These are phyloP conservation scores for Xylaria sp. DNA, from an alignment of 2,329 filamentous ascomycete species.

Conservation along the genomic window DNA sequence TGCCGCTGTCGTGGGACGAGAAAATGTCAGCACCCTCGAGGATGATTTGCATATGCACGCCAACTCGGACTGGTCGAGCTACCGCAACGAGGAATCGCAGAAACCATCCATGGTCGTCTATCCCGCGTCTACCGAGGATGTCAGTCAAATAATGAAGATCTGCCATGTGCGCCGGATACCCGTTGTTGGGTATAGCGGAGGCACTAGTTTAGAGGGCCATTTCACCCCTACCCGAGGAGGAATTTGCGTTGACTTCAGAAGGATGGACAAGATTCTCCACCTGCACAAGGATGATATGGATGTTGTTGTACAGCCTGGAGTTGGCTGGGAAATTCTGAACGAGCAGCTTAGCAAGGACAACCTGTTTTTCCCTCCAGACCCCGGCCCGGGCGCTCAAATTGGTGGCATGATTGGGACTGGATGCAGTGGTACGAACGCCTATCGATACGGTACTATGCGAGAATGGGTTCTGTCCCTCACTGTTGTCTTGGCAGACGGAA, in stretches of 20 bases:
- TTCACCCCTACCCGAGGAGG: constrained; percentile 79
- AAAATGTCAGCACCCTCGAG: constrained; percentile 71
- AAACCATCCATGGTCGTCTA: constrained; percentile 76
- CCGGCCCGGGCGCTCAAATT: constrained; percentile 85
- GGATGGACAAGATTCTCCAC: constrained; percentile 77
- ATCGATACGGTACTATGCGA: constrained; percentile 87
- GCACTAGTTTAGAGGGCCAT: constrained; percentile 82
- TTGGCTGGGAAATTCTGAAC: constrained; percentile 84
- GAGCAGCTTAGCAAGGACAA: constrained; percentile 73
- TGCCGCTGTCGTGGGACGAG: constrained; percentile 70
- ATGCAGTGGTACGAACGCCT: constrained; percentile 80
- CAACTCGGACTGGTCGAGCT: constrained; percentile 72
- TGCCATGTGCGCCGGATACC: constrained; percentile 77
- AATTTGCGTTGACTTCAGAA: constrained; percentile 79
- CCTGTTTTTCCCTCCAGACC: constrained; percentile 87
- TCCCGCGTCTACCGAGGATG: constrained; percentile 77
- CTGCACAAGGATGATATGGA: constrained; percentile 76
- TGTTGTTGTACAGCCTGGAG: constrained; percentile 75
- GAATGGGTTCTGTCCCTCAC: constrained; percentile 88
- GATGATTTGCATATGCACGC: constrained; percentile 67
- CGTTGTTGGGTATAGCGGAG: constrained; percentile 79
- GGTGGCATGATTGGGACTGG: constrained; percentile 81
- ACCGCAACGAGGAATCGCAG: constrained; percentile 61
- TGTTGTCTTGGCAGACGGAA: constrained; percentile 84
- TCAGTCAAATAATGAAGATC: constrained; percentile 79